Evolutionary conservation across 2,329 filamentous ascomycete species (phyloP).

Genomic region (Mariannaea sp.): DNA sequence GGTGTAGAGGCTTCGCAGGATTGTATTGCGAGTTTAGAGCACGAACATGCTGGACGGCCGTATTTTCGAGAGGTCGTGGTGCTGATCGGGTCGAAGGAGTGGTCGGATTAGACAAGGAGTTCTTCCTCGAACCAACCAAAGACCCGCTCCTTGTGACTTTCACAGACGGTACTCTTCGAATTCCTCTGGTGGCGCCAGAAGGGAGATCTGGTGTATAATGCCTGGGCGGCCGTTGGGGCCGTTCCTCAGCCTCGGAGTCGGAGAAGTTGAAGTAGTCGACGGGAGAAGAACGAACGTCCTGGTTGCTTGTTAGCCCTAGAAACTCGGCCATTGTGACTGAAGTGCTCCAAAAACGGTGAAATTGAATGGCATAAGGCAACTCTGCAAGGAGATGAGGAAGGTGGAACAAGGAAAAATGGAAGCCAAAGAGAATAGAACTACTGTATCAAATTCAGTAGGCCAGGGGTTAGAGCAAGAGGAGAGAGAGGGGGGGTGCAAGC

Average conservation of each 20-base stretch:
- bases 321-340: constrained; percentile 36
- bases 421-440: background rate
- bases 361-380: constrained; percentile 24
- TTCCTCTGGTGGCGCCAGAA: constrained; percentile 57
- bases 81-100: constrained; percentile 25
- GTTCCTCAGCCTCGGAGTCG: constrained; percentile 52
- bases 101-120: constrained; percentile 24
- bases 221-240: constrained; percentile 34
- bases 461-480: constrained; percentile 5
- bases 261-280: constrained; percentile 47
- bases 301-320: constrained; percentile 41
- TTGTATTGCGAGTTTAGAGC: constrained; percentile 60
- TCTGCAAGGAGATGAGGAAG: background rate
- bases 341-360: constrained; percentile 17
- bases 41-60: constrained; percentile 54
- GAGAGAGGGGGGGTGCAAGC: background rate
- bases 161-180: constrained; percentile 53
- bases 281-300: constrained; percentile 32
- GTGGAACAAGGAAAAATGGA: background rate
- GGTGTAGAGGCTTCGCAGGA: constrained; percentile 62
- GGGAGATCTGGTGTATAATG: constrained; percentile 52
- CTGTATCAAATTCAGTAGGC: background rate
- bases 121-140: constrained; percentile 45
- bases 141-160: constrained; percentile 53
- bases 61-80: constrained; percentile 24